Base-by-base conservation (phyloP, 257 asterid genomes). In the Lavandula angustifolia region DNA sequence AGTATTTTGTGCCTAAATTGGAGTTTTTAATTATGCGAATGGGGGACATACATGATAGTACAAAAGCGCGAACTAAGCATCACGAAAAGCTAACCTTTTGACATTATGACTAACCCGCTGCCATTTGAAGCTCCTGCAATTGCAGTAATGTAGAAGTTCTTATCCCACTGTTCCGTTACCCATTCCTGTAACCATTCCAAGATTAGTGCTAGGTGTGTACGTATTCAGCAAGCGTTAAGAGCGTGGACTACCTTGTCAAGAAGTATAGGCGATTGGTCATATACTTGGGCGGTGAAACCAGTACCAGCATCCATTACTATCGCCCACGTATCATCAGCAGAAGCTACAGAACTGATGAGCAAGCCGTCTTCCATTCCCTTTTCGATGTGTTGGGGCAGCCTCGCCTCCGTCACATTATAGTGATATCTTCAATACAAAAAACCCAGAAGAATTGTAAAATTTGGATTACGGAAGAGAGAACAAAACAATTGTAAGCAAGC, bases 221-320 rank as follows among this genome's bases (percentile, higher is more conserved):
- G n/a, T n/a, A n/a, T n/a, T n/a, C n/a, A n/a, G n/a, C n/a, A n/a
- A n/a, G n/a, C n/a, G n/a, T n/a, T n/a, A n/a, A n/a, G n/a, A n/a
- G n/a, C n/a, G n/a, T n/a, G n/a, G n/a, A n/a, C n/a, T 46, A 77
- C 97, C 95, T 90, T 90, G 79, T 77, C 85, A 75, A 90, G 94
- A 68, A 87, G 87, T 35, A 38, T 47, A 2, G 90, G 82, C n/a
- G 95, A 87, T 31, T 81, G 77, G 66, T 80, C 76, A 68, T 83
- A 84, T 51, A 85, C 84, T 75, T 90, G 97, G 3, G 79, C 37
- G 13, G 54, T 34, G 77, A 90, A 90, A 64, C 90, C 92, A 3
- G 96, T 90, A 56, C 95, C 96, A 1, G 95, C 96, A 82, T 90
- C 97, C 95, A 90, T 81, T 74, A 90, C 82, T 18, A 90, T 64